Base-by-base conservation (phyloP, 345 rosid genomes). In the Camelina sativa region DNA sequence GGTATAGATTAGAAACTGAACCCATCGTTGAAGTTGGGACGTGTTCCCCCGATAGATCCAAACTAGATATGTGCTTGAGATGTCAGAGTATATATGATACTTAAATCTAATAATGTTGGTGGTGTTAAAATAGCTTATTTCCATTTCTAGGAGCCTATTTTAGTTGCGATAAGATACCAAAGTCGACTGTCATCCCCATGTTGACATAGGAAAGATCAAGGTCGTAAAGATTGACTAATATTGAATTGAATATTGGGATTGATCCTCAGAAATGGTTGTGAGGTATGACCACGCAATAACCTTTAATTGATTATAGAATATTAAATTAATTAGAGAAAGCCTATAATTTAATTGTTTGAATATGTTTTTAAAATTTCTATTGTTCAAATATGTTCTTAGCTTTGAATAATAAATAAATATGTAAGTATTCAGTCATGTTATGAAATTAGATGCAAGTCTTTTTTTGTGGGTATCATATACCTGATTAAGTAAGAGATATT, bases 221-320 rank as follows among this genome's bases (percentile, higher is more conserved):
- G 2, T 12, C 2, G 8, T 7, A 0, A 7, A 61, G 48, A 16
- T 38, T 38, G 48, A 62, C 51, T 37, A 40, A 22, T 62, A 3
- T 40, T 12, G 51, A 62, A 5, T 40, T 19, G 23, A 71, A 81
- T 2, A 9, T 7, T 10, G 76, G 78, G 11, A 76, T 72, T 7
- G 17, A 60, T 2, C 81, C 51, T 38, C 4, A 12, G 50, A 62
- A 62, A 20, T 62, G 48, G 51, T 61, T 61, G 2, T 11, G 50
- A 23, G 25, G 1, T 25, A 25, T 25, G 28, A 1, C 25, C 16
- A 10, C 38, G 65, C 4, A 10, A 11, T 41, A 41, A 41, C 46
- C 46, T 41, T 41, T 25, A 25, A 25, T 25, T 25, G 28, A 3
- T 5, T 32, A 32, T 32, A 32, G 3, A 32, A 32, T 32, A 4